Base-by-base conservation (phyloP, 2,329 filamentous ascomycete species). In the Cladosporium sp. region DNA sequence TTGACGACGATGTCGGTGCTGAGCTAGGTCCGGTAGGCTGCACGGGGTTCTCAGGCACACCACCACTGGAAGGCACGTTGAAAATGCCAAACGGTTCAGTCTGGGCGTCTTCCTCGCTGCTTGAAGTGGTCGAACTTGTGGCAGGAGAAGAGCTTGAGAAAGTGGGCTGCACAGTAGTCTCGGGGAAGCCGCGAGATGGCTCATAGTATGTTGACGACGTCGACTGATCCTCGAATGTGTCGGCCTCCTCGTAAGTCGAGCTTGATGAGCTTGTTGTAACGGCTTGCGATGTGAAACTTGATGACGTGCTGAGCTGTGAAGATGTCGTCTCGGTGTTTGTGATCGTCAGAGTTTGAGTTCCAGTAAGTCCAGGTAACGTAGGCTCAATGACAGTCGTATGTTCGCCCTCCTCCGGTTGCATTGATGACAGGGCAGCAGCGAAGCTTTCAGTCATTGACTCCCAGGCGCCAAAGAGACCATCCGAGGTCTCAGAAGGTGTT, bases 271-370 rank as follows among this genome's bases (percentile, higher is more conserved):
- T 60, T 14, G 59, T 56, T 3, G 58, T 56, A 8, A 59, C 36
- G 30, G 59, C 57, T 28, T 51, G 55, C 22, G 43, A 8, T 15
- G 20, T 22, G 42, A 14, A 45, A 45, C 20, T 45, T 5, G 20
- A 25, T 22, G 42, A 45, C 11, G 43, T 28, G 28, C 22, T 28
- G 7, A 59, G 52, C 6, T 60, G 49, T 12, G 59, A 45, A 8
- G 42, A 54, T 25, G 28, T 37, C 19, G 63, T 58, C 47, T 62
- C 58, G 25, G 63, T 63, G 42, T 60, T 62, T 19, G 63, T 65
- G 25, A 63, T 47, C 14, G 63, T 65, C 40, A 56, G 30, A 8
- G 54, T 56, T 20, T 56, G 42, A 9, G 54, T 38, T 19, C 30
- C 43, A 30, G 30, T 49, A 9, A 56, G 30, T n/a, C 54, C 54